Evolutionary conservation across 768 basidiomycete genomes (phyloP).

Genomic region (Hortiboletus campestris): DNA sequence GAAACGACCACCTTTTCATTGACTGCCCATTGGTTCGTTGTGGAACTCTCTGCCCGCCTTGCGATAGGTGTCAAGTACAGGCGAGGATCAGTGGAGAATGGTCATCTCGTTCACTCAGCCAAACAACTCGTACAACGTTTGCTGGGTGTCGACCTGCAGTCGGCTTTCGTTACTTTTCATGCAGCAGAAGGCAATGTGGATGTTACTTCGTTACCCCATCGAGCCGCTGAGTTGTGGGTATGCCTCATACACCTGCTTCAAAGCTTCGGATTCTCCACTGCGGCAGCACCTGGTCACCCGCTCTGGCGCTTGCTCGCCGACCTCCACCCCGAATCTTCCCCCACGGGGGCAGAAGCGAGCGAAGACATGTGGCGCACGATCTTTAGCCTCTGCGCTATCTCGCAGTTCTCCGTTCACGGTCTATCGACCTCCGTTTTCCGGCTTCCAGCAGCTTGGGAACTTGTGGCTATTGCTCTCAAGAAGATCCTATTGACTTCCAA

Average conservation of each 20-base stretch:
- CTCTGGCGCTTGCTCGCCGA: slow-evolving; percentile 48
- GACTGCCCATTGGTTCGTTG: slow-evolving; percentile 57
- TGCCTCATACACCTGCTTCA: slow-evolving; percentile 59
- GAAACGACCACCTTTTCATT: slow-evolving; percentile 38
- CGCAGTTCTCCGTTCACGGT: slow-evolving; percentile 71
- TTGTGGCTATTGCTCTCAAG: slow-evolving; percentile 56
- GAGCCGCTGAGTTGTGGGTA: slow-evolving; percentile 70
- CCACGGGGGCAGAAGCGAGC: slow-evolving; percentile 43
- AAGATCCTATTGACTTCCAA: slow-evolving; percentile 56
- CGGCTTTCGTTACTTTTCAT: slow-evolving; percentile 17
- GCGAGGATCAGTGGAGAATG: slow-evolving; percentile 27
- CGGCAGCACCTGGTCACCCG: slow-evolving; percentile 27
- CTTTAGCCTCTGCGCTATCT: slow-evolving; percentile 68
- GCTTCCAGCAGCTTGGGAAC: slow-evolving; percentile 63
- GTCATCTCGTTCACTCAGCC: slow-evolving; percentile 28
- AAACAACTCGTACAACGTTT: slow-evolving; percentile 49
- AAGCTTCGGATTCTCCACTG: slow-evolving; percentile 21
- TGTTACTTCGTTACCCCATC: slow-evolving; percentile 38
- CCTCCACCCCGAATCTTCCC: slow-evolving; percentile 29
- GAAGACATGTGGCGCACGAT: slow-evolving; percentile 74
- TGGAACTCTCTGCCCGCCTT: slow-evolving; percentile 54
- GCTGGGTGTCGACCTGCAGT: slow-evolving; percentile 50
- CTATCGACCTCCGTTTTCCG: slow-evolving; percentile 36
- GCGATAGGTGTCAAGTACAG: slow-evolving; percentile 25
- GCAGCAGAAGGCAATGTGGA: slow-evolving; percentile 27